A percentile compares a stretch with the other conserved stretches of the same genome.
Conservation (phyloP, 2,329 filamentous ascomycete species). For the Colletotrichum eleusines region DNA sequence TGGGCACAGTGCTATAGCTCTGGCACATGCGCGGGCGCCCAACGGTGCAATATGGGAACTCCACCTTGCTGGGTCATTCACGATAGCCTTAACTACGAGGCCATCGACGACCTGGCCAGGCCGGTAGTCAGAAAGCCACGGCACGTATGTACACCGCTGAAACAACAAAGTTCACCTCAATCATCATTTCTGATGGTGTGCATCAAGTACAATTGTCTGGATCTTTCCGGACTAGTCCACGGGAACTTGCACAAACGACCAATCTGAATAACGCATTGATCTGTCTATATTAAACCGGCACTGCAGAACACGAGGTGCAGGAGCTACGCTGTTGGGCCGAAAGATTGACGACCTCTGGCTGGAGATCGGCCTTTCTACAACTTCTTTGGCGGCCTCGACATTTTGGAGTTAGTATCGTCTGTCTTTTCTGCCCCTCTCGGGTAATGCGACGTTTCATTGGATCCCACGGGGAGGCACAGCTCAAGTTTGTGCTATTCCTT, state of each 20-base stretch:
- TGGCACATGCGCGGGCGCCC: constrained; percentile 4
- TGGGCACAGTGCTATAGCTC: constrained; percentile 5
- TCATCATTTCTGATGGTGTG: constrained; percentile 33
- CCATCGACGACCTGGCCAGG: constrained; percentile 19
- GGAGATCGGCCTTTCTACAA: constrained; percentile 12
- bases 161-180: constrained; percentile 44
- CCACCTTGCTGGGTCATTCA: constrained; percentile 20
- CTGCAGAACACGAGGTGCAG: constrained; percentile 47
- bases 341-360: constrained; percentile 5
- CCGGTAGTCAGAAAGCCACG: constrained; percentile 26
- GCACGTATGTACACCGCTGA: constrained; percentile 46
- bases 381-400: constrained; percentile 13
- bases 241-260: constrained; percentile 56
- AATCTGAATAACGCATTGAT: constrained; percentile 41
- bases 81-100: constrained; percentile 11
- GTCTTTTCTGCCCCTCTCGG: constrained; percentile 31
- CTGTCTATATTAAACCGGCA: constrained; percentile 50
- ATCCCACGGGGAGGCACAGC: constrained; percentile 27
- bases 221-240: constrained; percentile 50
- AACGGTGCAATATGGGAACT: constrained; percentile 43
- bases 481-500: constrained; percentile 31
- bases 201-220: constrained; percentile 29
- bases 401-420: constrained; percentile 21
- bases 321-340: constrained; percentile 1
- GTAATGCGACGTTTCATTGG: constrained; percentile 37